These are phyloP conservation scores for Rutstroemia sp. DNA, from an alignment of 2,329 filamentous ascomycete species.

Conservation along the genomic window DNA sequence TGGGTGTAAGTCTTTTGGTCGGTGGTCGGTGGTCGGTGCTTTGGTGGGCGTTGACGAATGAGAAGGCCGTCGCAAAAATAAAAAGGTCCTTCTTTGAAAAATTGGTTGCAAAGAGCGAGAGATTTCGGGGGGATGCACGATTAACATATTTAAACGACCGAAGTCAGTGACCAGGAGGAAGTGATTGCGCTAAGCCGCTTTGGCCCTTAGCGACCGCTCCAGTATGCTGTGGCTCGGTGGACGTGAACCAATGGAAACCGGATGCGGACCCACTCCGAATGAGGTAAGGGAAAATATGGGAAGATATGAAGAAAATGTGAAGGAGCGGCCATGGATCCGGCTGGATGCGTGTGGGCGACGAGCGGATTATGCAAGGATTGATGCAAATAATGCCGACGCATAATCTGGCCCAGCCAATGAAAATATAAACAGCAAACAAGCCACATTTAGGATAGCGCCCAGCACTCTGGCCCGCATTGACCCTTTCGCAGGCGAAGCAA, in stretches of 20 bases:
- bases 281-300: background rate
- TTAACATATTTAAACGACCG: constrained; percentile 10
- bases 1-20: no score
- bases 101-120: constrained; percentile 10
- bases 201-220: background rate
- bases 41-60: background rate
- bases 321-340: no score
- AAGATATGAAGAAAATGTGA: no score
- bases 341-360: background rate
- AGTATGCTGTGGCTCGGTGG: background rate
- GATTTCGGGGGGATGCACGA: constrained; percentile 1
- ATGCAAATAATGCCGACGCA: background rate
- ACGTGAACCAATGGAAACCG: background rate
- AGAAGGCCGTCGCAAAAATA: constrained; percentile 7
- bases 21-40: background rate
- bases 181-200: constrained; percentile 1
- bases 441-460: background rate
- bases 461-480: background rate
- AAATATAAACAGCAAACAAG: background rate
- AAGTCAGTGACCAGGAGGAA: background rate
- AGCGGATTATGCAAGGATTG: background rate
- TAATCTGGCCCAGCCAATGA: background rate
- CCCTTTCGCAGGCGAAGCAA: no score
- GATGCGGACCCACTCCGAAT: background rate
- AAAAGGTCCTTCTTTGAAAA: background rate